A percentile compares a stretch with the other conserved stretches of the same genome.
Conservation (phyloP, 225 moss, liverwort and hornwort species). For the Marchantia paleacea region DNA sequence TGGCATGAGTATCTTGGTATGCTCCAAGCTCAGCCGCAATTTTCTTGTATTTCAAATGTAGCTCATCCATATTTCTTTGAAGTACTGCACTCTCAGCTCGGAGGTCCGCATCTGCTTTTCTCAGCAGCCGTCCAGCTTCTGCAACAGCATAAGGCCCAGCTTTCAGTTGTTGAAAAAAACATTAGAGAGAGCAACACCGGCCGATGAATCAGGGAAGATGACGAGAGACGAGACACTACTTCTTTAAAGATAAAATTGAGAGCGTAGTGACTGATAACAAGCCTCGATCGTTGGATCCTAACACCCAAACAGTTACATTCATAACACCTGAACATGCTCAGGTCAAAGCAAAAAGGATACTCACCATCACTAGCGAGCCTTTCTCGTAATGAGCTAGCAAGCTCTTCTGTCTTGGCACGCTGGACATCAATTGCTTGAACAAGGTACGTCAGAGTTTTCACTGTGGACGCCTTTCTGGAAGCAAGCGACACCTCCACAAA, state of each 20-base stretch:
- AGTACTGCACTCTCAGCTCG: slow-evolving; percentile 56
- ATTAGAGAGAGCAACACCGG: too few species aligned
- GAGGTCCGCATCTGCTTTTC: slow-evolving; percentile 67
- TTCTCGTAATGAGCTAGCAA: slow-evolving; percentile 52
- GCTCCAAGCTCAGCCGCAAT: slow-evolving; percentile 65
- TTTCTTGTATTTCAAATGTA: slow-evolving; percentile 76
- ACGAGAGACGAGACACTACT: background rate
- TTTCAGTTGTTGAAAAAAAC: background rate
- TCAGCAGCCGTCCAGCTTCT: slow-evolving; percentile 62
- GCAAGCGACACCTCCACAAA: slow-evolving; percentile 63
- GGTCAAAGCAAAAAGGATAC: slow-evolving; percentile 24
- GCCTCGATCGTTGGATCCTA: background rate
- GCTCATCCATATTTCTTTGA: slow-evolving; percentile 63
- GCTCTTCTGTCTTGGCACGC: slow-evolving; percentile 70
- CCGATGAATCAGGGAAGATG: background rate
- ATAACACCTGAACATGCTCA: background rate
- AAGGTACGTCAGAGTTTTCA: slow-evolving; percentile 81
- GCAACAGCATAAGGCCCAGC: slow-evolving; percentile 9
- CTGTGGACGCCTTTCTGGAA: slow-evolving; percentile 56
- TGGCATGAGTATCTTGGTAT: slow-evolving; percentile 66
- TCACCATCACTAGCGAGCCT: slow-evolving; percentile 62
- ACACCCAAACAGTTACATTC: too few species aligned
- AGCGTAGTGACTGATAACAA: too few species aligned
- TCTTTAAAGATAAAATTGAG: too few species aligned
- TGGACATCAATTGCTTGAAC: slow-evolving; percentile 84